Evolutionary conservation across 2,329 filamentous ascomycete genomes (phyloP), one percentile per base, ranked within the genome.

Genomic region (Aspergillus ochraceus): DNA sequence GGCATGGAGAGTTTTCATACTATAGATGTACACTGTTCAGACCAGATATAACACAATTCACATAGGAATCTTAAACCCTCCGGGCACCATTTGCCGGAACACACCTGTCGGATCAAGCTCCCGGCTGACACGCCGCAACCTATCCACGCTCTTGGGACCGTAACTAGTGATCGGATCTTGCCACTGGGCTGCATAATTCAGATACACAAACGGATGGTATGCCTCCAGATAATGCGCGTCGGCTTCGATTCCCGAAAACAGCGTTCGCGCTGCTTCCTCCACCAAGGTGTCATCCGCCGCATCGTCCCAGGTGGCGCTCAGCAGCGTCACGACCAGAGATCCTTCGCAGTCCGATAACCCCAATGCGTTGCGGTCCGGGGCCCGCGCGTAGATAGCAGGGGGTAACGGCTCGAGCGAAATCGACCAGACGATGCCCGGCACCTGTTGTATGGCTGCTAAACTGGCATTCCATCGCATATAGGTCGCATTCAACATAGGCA

Each of bases 111-210:
- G 17, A 42, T 42, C 17, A 2, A 42, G 17, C 6, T 42, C 36
- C 5, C 17, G 17, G 17, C 17, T 42, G 17, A 42, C 5, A 4
- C 36, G 36, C 36, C 17, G 36, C 36, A 42, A n/a, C 36, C 1
- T 17, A 3, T 42, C 36, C 36, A 57, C 47, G 24, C 20, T 45
- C 30, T 57, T 29, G 10, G 26, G 17, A 14, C 49, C 49, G 20
- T 57, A 57, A n/a, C 54, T 57, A 4, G 54, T 1, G 17, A 52
- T 42, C 6, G 54, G 54, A 22, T 57, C 30, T 26, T 57, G 54
- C 54, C 54, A 57, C 19, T 14, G 47, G 6, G 54, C 54, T 4
- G 54, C 54, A 10, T 51, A 51, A 19, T 57, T 57, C 8, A 57
- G 32, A 10, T 57, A 57, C 1, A 57, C 47, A 24, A 51, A 57